Base-by-base conservation (phyloP, 345 rosid genomes). In the Erucastrum elatum region DNA sequence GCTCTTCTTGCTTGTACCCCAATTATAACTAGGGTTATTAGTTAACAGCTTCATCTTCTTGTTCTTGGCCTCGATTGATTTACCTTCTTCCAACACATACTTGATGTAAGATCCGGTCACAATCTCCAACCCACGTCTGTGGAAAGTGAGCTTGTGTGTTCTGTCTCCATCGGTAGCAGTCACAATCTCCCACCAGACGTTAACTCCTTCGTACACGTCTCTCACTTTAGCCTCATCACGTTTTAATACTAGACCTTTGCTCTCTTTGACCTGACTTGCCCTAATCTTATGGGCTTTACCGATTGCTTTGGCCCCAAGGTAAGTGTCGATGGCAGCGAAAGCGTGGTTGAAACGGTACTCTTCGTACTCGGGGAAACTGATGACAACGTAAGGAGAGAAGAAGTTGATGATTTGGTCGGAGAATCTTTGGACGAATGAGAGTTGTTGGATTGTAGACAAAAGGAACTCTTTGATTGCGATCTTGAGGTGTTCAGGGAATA, bases 21-120 rank as follows among this genome's bases (percentile, higher is more conserved):
- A 74, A 1, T 49, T 34, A 4, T 4, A 51, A 0, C 86, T 80
- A 4, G 85, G 82, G 65, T 83, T 82, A 68, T 87, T 87, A 0
- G 89, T 85, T 76, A 69, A 86, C 31, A 89, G 86, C 87, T 84
- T 87, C 66, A 85, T 77, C 82, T 84, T 83, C 41, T 86, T 70
- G 71, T 80, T 89, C 53, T 76, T 80, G 21, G 80, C 82, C 68
- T 69, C 80, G 11, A 87, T 85, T 2, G 64, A 84, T 67, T 81
- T 87, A 8, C 89, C 87, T 69, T 85, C 82, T 64, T 78, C 80
- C 49, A 85, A 2, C 1, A 87, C 85, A 64, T 82, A 84, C 11
- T 51, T 55, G 15, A 84, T 49, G 72, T 87, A 88, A 0, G 76
- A 61, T 3, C 78, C 84, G 0, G 72, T 71, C 12, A 89, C 78